Percentiles rank a stretch among this genome's conserved stretches.
Conservation (phyloP, 371 early-diverging fungal species). For the Encephalitozoon intestinalis region DNA sequence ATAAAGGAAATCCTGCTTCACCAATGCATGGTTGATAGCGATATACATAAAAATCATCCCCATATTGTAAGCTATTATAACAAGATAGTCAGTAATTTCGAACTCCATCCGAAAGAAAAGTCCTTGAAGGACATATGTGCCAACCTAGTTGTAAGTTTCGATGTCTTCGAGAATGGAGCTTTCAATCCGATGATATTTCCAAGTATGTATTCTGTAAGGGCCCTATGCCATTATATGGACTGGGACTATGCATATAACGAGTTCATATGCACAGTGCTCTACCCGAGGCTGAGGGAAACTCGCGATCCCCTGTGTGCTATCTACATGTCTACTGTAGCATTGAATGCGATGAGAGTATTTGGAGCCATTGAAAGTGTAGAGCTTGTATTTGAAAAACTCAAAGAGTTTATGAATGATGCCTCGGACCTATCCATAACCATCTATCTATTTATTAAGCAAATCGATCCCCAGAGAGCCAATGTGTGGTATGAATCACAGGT, state of each 20-base stretch:
- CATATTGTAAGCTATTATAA: background rate
- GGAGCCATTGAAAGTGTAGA: slow-evolving; percentile 48
- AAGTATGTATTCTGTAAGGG: slow-evolving; percentile 34
- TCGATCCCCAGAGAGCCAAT: slow-evolving; percentile 27
- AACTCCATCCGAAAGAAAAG: background rate
- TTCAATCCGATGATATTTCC: slow-evolving; percentile 9
- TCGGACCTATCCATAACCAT: slow-evolving; percentile 27
- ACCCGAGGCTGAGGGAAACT: slow-evolving; percentile 25
- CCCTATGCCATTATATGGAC: slow-evolving; percentile 55
- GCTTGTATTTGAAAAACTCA: slow-evolving; percentile 31
- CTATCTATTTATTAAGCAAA: slow-evolving; percentile 51
- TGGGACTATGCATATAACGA: slow-evolving; percentile 61
- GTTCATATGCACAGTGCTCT: slow-evolving; percentile 46
- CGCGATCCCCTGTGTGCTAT: slow-evolving; percentile 26
- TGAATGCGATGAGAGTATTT: slow-evolving; percentile 43
- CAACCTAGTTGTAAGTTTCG: background rate
- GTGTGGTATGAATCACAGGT: background rate
- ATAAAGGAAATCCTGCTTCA: slow-evolving; percentile 22
- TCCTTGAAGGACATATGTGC: slow-evolving; percentile 7
- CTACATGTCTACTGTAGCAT: slow-evolving; percentile 34
- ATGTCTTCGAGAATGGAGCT: slow-evolving; percentile 1
- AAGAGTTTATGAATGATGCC: background rate
- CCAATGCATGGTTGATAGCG: slow-evolving; percentile 33
- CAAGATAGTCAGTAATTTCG: slow-evolving; percentile 27
- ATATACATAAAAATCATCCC: slow-evolving; percentile 7